Base-by-base conservation (phyloP, 169 alveolate genomes). In the Babesia sp. region DNA sequence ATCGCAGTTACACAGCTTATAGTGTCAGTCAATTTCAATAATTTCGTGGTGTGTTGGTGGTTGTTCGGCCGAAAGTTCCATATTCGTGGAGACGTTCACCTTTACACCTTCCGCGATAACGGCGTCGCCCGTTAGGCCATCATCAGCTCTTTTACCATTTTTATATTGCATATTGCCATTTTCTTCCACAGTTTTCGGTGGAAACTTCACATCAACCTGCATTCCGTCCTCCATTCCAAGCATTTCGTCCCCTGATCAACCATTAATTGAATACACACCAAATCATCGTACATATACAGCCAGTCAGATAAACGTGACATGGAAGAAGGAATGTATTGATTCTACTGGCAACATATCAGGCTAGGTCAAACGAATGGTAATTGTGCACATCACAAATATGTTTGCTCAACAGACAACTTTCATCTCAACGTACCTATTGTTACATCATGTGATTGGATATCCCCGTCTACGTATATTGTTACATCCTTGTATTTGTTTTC, bases 161-260 rank as follows among this genome's bases (percentile, higher is more conserved):
- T 59, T 5, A 1, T 2, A 16, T 1, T 34, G 28, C 39, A 24
- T 36, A 41, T 31, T n/a, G 3, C 7, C 26, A 59, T 26, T 1
- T 14, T 37, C 24, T 9, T 29, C 56, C 16, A 36, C n/a, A 11
- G 48, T 1, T 48, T 64, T 64, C 3, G 41, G 46, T 28, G 87
- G 87, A 34, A 79, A 79, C 31, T 26, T 68, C 2, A 79, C 26
- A 33, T 79, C 87, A 18, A 79, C 45, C 45, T 79, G 87, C 82
- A 71, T 71, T 28, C 71, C 78, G 20, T 79, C 70, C 57, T 79
- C 87, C 11, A 79, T 37, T 41, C 72, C 63, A 12, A 79, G 46
- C 58, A 42, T 33, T 28, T 58, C 71, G 22, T 60, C 55, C 8
- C 57, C 70, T 54, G 56, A n/a, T 36, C 33, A 54, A 53, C 7